These are phyloP conservation scores for Cyberlindnera xishuangbannaensis DNA, from an alignment of 805 yeast species.

Conservation along the genomic window DNA sequence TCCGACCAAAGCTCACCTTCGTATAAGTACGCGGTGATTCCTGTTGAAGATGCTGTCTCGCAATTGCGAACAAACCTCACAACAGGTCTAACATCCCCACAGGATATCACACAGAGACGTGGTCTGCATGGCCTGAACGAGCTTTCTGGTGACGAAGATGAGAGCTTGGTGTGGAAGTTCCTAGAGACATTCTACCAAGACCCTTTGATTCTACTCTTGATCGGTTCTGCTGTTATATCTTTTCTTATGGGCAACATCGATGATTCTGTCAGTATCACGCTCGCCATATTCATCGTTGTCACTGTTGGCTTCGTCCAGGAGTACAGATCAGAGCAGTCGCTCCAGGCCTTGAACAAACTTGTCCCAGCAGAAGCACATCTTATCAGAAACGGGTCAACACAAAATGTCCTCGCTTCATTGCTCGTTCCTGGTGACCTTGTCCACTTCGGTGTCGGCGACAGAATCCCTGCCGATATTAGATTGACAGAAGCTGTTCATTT, in stretches of 20 bases:
- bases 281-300: constrained; percentile 90
- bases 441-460: constrained; percentile 84
- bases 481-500: constrained; percentile 73
- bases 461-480: constrained; percentile 94
- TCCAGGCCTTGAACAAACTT: constrained; percentile 85
- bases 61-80: constrained; percentile 56
- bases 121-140: constrained; percentile 79
- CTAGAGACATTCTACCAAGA: constrained; percentile 79
- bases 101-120: constrained; percentile 69
- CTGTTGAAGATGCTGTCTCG: constrained; percentile 59
- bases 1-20: constrained; percentile 49
- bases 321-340: constrained; percentile 88
- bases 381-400: constrained; percentile 72
- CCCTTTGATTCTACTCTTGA: constrained; percentile 80
- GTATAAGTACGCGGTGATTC: constrained; percentile 50
- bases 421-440: constrained; percentile 97
- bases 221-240: constrained; percentile 84
- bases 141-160: constrained; percentile 70
- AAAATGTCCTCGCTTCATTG: constrained; percentile 77
- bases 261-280: constrained; percentile 89
- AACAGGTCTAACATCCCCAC: constrained; percentile 59
- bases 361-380: constrained; percentile 97
- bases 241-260: constrained; percentile 94
- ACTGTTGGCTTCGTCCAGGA: constrained; percentile 98
- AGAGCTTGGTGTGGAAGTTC: constrained; percentile 64